These are phyloP conservation scores for Aspergillus sparsus DNA, from an alignment of 495 filamentous ascomycete genomes.

Conservation along the genomic window DNA sequence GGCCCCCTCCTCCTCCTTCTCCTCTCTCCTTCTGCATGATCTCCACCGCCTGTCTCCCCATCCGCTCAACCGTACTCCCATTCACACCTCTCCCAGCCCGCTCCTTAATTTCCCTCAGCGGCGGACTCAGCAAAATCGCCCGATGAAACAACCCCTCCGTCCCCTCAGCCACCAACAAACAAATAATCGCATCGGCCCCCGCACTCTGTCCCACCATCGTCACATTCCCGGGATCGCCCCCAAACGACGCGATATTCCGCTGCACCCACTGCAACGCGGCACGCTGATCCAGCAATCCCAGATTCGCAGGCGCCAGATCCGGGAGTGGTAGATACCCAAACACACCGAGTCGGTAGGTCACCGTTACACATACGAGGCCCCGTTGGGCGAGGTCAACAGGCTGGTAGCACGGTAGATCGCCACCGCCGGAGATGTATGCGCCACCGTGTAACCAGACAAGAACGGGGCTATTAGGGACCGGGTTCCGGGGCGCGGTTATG, in stretches of 20 bases:
- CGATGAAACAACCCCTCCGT: neutral
- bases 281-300: slow-evolving; percentile 43
- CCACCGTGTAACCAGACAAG: slow-evolving; percentile 9
- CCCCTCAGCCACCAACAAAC: neutral
- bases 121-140: slow-evolving; percentile 1
- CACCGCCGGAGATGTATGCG: slow-evolving; percentile 8
- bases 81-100: neutral
- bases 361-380: slow-evolving; percentile 1
- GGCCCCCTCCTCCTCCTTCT: too few species aligned
- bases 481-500: neutral
- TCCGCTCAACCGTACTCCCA: neutral
- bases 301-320: slow-evolving; percentile 22
- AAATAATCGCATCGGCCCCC: slow-evolving; percentile 27
- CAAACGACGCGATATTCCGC: slow-evolving; percentile 46
- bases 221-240: slow-evolving; percentile 46
- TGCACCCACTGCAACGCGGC: slow-evolving; percentile 50
- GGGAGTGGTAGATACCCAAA: slow-evolving; percentile 2
- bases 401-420: slow-evolving; percentile 3
- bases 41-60: neutral
- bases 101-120: slow-evolving; percentile 2
- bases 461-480: neutral
- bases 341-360: slow-evolving; percentile 3
- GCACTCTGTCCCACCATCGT: slow-evolving; percentile 52
- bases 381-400: neutral
- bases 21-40: neutral